These are phyloP conservation scores for Hymenoscyphus linearis DNA, from an alignment of 2,329 filamentous ascomycete species.

Conservation along the genomic window DNA sequence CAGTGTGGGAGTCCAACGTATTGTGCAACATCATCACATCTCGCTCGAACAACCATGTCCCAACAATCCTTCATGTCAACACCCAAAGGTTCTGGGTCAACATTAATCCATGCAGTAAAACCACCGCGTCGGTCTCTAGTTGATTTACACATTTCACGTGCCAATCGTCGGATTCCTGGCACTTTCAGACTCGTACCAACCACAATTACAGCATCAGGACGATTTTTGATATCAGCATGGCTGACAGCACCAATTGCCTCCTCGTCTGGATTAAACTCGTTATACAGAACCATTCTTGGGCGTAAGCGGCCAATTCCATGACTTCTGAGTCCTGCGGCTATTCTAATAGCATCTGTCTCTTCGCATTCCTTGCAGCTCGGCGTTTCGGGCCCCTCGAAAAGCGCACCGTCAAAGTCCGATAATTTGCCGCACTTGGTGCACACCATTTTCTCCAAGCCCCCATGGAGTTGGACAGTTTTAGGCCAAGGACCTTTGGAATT, in stretches of 20 bases:
- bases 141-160: conserved; percentile 82
- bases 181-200: conserved; percentile 96
- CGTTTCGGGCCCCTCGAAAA: conserved; percentile 80
- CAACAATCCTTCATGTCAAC: conserved; percentile 87
- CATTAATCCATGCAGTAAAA: conserved; percentile 90
- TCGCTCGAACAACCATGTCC: conserved; percentile 83
- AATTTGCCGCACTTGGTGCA: conserved; percentile 87
- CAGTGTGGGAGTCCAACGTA: conserved; percentile 59
- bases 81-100: conserved; percentile 75
- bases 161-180: conserved; percentile 82
- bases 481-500: conserved; percentile 87
- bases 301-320: conserved; percentile 88
- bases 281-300: conserved; percentile 93
- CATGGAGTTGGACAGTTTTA: conserved; percentile 86
- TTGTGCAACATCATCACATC: conserved; percentile 80
- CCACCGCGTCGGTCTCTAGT: conserved; percentile 80
- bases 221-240: conserved; percentile 73
- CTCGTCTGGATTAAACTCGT: conserved; percentile 93
- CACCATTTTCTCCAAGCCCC: conserved; percentile 91
- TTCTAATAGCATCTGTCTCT: conserved; percentile 70
- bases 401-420: conserved; percentile 66
- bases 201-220: conserved; percentile 88
- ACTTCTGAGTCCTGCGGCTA: conserved; percentile 77
- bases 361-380: conserved; percentile 74
- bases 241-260: conserved; percentile 93